Conservation (phyloP, 495 filamentous ascomycete species). For the Penicillium lividum region DNA sequence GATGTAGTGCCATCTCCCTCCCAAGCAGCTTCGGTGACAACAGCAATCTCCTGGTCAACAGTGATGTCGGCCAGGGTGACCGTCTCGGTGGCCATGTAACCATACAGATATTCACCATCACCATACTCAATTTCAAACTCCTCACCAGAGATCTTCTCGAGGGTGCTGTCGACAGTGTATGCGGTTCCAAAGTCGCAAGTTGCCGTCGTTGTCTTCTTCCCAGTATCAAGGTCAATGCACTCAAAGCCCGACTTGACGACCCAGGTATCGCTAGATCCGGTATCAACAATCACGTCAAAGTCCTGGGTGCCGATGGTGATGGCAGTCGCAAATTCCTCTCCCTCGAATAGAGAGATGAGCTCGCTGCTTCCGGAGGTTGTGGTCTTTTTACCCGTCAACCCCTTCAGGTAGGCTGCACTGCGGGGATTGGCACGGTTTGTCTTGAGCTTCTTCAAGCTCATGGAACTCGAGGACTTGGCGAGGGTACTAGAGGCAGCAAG, state of each 20-base stretch:
- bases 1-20: slow-evolving; percentile 41
- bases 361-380: not conserved
- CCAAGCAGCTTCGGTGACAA: slow-evolving; percentile 50
- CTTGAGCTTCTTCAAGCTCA: slow-evolving; percentile 8
- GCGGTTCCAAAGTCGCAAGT: slow-evolving; percentile 53
- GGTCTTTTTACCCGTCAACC: not conserved
- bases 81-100: slow-evolving; percentile 54
- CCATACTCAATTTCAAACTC: slow-evolving; percentile 62
- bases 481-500: not conserved
- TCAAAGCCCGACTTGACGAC: slow-evolving; percentile 47
- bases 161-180: slow-evolving; percentile 40
- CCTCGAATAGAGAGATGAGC: not conserved
- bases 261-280: slow-evolving; percentile 64
- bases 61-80: slow-evolving; percentile 55
- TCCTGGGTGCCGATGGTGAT: slow-evolving; percentile 18
- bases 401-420: slow-evolving; percentile 6
- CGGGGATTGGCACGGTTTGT: slow-evolving; percentile 3
- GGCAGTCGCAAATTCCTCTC: slow-evolving; percentile 14
- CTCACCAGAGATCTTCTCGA: slow-evolving; percentile 41
- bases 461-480: not conserved
- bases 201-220: slow-evolving; percentile 20
- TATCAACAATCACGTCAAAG: slow-evolving; percentile 57
- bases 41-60: slow-evolving; percentile 53
- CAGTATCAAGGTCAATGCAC: slow-evolving; percentile 41
- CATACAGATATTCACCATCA: slow-evolving; percentile 51